Evolutionary conservation across 2,329 filamentous ascomycete species (phyloP).

Genomic region (Epichloe sylvatica): DNA sequence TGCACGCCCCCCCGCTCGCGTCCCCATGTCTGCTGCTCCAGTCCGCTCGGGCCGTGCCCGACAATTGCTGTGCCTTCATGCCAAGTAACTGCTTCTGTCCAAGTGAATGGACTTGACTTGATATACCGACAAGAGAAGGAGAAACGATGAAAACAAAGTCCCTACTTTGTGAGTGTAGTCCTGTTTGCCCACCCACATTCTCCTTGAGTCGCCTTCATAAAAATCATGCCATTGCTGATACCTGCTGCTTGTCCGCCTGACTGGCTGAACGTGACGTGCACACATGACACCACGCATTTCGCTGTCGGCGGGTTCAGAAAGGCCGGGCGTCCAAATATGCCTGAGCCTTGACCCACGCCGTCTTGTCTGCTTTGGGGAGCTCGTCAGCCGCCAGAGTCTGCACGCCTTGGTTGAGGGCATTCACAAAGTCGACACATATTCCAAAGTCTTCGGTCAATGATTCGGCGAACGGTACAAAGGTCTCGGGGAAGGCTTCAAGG

Average conservation of each 20-base stretch:
- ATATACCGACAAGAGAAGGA: neutral
- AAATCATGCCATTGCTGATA: neutral
- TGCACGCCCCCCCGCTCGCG: neutral
- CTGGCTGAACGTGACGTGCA: neutral
- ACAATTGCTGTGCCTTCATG: neutral
- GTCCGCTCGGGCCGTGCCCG: no score
- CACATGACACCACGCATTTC: neutral
- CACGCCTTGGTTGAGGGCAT: slow-evolving; percentile 43
- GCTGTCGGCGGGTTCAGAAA: slow-evolving; percentile 16
- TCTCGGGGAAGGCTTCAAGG: slow-evolving; percentile 35
- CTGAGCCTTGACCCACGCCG: slow-evolving; percentile 41
- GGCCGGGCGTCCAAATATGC: slow-evolving; percentile 35
- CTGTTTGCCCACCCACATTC: no score
- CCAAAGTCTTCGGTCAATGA: slow-evolving; percentile 46
- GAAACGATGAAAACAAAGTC: neutral
- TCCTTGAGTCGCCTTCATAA: neutral
- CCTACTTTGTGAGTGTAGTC: neutral
- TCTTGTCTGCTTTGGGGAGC: slow-evolving; percentile 32
- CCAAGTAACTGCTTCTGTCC: neutral
- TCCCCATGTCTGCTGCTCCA: no score
- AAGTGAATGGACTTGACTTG: neutral
- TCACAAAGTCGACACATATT: slow-evolving; percentile 43
- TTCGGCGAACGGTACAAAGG: slow-evolving; percentile 44
- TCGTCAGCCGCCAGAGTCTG: slow-evolving; percentile 36
- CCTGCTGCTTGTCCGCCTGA: no score